Evolutionary conservation across 1,139 yeast species (phyloP), one percentile per base, ranked within the genome.

Genomic region (Pichia norvegensis): DNA sequence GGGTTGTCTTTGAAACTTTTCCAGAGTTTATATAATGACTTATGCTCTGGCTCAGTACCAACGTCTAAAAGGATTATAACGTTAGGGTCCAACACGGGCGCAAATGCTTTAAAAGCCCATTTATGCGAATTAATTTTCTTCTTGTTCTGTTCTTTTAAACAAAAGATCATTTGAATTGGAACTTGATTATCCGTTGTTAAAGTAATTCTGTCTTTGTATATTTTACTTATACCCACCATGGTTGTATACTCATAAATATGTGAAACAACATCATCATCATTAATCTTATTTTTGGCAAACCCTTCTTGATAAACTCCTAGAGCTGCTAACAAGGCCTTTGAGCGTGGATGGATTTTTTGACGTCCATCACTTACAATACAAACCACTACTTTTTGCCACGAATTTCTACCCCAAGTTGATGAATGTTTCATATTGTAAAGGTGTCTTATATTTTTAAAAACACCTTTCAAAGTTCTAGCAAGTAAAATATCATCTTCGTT

Each of bases 41-140:
- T 82, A 51, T 73, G 71, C 8, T 81, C 72, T 1, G 95, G 94
- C 51, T 78, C 78, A 6, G 95, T 85, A 52, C 95, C 95, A 48
- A 88, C 86, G 62, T 85, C 95, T 43, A 85, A 68, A 48, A 85
- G 67, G 61, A 84, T 76, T 40, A 85, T 79, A 21, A 85, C 81
- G 47, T 74, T 76, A 1, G 95, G 95, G 42, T 80, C 68, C 42
- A 85, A 65, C 33, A 82, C 69, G 3, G 86, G 85, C 2, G 84
- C 79, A 64, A 85, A 81, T 0, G 90, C 85, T 59, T 84, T 87
- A 68, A 85, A 79, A 50, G 85, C 81, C 95, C 95, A 85, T 52
- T 94, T 71, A 63, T 85, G 95, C 17, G 90, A 81, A 62, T 85
- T 85, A 61, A 85, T 85, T 61, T 85, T 85, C 61, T 80, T 75